Evolutionary conservation across 169 alveolate species (phyloP).

Genomic region (Plasmodium vivax): DNA sequence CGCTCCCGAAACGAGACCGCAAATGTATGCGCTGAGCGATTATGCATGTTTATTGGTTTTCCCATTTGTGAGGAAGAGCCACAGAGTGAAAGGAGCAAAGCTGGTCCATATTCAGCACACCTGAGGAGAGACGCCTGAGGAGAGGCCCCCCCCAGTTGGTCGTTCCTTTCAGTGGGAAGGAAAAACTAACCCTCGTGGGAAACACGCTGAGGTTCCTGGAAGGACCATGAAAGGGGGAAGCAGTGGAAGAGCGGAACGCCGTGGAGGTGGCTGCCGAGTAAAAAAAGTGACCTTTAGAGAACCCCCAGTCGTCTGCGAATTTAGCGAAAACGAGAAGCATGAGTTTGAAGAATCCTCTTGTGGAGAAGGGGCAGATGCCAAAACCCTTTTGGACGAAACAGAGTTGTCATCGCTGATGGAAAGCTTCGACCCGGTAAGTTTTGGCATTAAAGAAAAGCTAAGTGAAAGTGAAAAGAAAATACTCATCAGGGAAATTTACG

Average conservation of each 20-base stretch:
- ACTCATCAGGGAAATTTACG: slow-evolving; percentile 46
- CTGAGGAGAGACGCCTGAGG: neutral
- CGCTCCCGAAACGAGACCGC: neutral
- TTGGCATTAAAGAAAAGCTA: slow-evolving; percentile 74
- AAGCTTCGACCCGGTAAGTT: slow-evolving; percentile 60
- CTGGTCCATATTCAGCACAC: neutral
- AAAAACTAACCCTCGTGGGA: neutral
- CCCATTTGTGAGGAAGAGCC: neutral
- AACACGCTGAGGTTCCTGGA: neutral
- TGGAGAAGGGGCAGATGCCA: neutral
- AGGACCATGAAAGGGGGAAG: slow-evolving; percentile 1
- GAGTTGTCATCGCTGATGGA: slow-evolving; percentile 20
- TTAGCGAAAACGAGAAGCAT: slow-evolving; percentile 33
- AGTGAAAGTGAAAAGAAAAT: slow-evolving; percentile 73
- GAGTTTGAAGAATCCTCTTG: slow-evolving; percentile 22
- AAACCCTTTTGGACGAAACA: neutral
- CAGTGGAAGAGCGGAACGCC: neutral
- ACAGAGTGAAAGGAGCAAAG: neutral
- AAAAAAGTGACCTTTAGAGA: slow-evolving; percentile 54
- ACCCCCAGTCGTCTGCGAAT: neutral
- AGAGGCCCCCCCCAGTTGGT: neutral
- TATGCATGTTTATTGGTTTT: neutral
- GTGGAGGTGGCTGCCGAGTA: neutral
- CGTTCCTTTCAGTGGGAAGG: neutral
- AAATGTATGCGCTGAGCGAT: neutral